A percentile compares a stretch with the other conserved stretches of the same genome.
Conservation (phyloP, 139 green algal genomes). For the Marvania coccoides region DNA sequence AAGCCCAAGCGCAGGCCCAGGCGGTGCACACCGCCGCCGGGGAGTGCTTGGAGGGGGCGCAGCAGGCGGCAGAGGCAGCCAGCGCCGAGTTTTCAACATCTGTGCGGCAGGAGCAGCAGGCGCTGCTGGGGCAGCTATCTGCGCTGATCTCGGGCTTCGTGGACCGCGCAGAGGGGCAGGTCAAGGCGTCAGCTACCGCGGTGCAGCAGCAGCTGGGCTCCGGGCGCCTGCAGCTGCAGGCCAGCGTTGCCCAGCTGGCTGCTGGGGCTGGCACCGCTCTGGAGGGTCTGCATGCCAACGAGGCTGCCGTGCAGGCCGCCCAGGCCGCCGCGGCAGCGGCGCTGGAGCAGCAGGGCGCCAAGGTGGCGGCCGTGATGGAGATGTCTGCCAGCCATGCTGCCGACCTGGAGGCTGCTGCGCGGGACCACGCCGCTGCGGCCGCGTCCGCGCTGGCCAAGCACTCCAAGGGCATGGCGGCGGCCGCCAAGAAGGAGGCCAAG, state of each 20-base stretch:
- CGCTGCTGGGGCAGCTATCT: constrained; percentile 30
- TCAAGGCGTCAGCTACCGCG: neutral
- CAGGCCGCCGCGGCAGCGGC: neutral
- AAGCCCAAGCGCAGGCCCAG: neutral
- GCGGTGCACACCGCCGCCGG: neutral
- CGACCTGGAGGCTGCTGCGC: neutral
- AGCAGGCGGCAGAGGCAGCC: neutral
- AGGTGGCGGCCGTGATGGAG: neutral
- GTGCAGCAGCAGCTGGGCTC: neutral
- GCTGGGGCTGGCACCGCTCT: neutral
- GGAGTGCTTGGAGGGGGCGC: constrained; percentile 6
- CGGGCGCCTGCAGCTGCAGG: constrained; percentile 1
- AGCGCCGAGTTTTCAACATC: constrained; percentile 1
- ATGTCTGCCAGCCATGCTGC: neutral
- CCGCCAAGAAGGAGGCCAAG: neutral
- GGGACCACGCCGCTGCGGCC: neutral
- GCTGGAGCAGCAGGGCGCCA: neutral
- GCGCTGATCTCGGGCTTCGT: constrained; percentile 34
- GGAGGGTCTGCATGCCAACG: neutral
- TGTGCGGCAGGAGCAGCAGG: constrained; percentile 26
- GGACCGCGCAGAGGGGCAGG: constrained; percentile 11
- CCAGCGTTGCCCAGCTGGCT: neutral
- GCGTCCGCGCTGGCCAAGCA: constrained; percentile 7
- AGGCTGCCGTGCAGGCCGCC: neutral
- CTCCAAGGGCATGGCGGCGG: neutral